A percentile compares a stretch with the other conserved stretches of the same genome.
Evolutionary conservation across 2,329 filamentous ascomycete species (phyloP).

Genomic region (Macrophomina pseudophaseolina): DNA sequence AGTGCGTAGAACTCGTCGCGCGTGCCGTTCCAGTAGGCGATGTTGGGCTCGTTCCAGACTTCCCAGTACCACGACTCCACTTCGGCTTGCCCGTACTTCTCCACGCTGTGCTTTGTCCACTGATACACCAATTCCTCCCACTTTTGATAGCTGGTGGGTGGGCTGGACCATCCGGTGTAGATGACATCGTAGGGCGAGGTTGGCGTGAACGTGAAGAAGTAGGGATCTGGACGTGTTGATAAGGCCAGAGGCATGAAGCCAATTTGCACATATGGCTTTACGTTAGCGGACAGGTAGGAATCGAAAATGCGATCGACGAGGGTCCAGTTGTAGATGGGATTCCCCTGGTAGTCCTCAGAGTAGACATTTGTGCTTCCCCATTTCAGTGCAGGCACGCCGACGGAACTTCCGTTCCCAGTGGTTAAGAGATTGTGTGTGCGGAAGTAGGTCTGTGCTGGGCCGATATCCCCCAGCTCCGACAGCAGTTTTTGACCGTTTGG

Average conservation of each 20-base stretch:
- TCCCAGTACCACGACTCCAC: conserved; percentile 24
- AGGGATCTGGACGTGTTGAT: conserved; percentile 6
- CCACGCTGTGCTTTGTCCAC: conserved; percentile 15
- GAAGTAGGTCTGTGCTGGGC: conserved; percentile 21
- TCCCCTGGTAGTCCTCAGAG: not conserved
- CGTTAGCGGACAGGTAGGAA: not conserved
- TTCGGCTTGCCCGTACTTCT: conserved; percentile 8
- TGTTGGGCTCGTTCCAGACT: conserved; percentile 26
- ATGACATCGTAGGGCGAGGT: conserved; percentile 21
- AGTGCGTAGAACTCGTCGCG: not conserved
- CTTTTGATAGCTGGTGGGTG: conserved; percentile 15
- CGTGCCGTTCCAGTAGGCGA: conserved; percentile 24
- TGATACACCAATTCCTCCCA: conserved; percentile 24
- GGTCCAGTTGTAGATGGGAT: conserved; percentile 22
- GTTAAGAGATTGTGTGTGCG: conserved; percentile 20
- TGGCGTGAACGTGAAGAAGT: conserved; percentile 23
- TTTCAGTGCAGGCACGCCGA: conserved; percentile 3
- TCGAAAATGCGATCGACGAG: conserved; percentile 25
- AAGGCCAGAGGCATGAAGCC: conserved; percentile 22
- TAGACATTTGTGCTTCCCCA: conserved; percentile 22
- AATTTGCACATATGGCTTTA: conserved; percentile 22
- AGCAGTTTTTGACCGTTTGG: conserved; percentile 1
- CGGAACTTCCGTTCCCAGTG: not conserved
- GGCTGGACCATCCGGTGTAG: conserved; percentile 21
- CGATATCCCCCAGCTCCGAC: not conserved